Base-by-base conservation (phyloP, 805 yeast genomes). In the Spathaspora sp. region DNA sequence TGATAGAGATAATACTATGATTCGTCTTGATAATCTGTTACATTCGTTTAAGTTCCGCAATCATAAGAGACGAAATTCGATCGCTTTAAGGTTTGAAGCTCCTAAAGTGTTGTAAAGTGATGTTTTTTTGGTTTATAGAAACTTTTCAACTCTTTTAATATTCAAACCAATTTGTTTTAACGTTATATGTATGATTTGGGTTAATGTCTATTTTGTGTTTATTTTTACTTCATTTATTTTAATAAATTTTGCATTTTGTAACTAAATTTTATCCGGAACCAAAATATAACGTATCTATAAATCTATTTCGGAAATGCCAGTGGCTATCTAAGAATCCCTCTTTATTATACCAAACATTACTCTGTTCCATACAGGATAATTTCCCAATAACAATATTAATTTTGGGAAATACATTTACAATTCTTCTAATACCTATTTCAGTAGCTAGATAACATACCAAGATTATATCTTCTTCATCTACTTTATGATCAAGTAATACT, bases 401-500 rank as follows among this genome's bases (percentile, higher is more conserved):
- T 1, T 77, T 64, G 1, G 89, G 86, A 62, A 89, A 93, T 0
- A 93, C 97, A 45, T 81, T 79, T 49, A 83, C 66, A 1, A 93
- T 78, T 50, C 97, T 76, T 51, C 87, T 73, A 5, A 89, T 67
- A 3, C 96, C 97, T 38, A 82, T 74, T 57, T 87, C 94, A 0
- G 96, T 83, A n/a, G 90, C 87, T 49, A 86, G 66, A 61, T 87
- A 88, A 5, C 86, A 72, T 11, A 90, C 83, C 49, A 91, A 74
- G 1, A 85, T 78, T 19, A 94, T 86, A 56, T 87, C 79, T 29
- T 76, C 70, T 47, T 80, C 78, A 8, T 65, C 59, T 19, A 89
- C 85, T 6, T 85, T 87, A 63, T 93, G 96, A 62, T 93, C 98
- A 14, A 88, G 58, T 47, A 93, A 70, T 3, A 93, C 91, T 60